phyloP scores from a whole-genome alignment of 192 early-diverging fungal species.

The Polychytrium aggregatum region DNA sequence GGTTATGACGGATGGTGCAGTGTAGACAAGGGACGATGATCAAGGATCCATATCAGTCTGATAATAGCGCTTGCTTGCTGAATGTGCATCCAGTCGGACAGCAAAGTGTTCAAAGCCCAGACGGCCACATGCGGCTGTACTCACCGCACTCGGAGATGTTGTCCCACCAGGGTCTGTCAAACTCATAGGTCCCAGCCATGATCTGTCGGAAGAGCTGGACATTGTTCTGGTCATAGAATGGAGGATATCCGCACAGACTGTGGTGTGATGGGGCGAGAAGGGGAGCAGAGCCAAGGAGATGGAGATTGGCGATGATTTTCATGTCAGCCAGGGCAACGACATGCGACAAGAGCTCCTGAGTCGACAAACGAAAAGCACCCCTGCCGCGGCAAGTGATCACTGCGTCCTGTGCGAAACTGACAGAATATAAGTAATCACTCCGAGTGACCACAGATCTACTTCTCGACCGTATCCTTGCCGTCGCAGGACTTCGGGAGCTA shows the following conservation, averaged over 20 bases:
- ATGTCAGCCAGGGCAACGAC: too few species aligned
- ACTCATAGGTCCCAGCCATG: conserved; percentile 60
- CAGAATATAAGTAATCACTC: conserved; percentile 88
- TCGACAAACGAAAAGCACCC: too few species aligned
- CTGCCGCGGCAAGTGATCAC: conserved; percentile 4
- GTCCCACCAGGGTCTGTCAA: conserved; percentile 75
- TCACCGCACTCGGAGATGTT: conserved; percentile 45
- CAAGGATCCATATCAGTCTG: too few species aligned
- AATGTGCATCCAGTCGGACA: not conserved
- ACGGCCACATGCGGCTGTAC: too few species aligned
- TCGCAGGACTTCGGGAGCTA: conserved; percentile 80
- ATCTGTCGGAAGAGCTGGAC: conserved; percentile 53
- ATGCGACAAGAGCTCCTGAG: too few species aligned
- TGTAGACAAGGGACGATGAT: too few species aligned
- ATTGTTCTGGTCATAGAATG: conserved; percentile 63
- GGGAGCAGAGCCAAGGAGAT: too few species aligned
- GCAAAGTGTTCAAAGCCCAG: not conserved
- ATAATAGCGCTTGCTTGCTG: not conserved
- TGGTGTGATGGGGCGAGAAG: too few species aligned
- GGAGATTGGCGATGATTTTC: too few species aligned
- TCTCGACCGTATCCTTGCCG: conserved; percentile 55
- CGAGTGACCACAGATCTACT: conserved; percentile 90
- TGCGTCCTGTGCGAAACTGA: conserved; percentile 1
- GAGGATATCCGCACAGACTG: conserved; percentile 75
- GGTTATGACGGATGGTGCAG: not conserved